A percentile compares a stretch with the other conserved stretches of the same genome.
These are phyloP conservation scores for Camelina sativa DNA, from an alignment of 345 rosid genomes.

Conservation along the genomic window DNA sequence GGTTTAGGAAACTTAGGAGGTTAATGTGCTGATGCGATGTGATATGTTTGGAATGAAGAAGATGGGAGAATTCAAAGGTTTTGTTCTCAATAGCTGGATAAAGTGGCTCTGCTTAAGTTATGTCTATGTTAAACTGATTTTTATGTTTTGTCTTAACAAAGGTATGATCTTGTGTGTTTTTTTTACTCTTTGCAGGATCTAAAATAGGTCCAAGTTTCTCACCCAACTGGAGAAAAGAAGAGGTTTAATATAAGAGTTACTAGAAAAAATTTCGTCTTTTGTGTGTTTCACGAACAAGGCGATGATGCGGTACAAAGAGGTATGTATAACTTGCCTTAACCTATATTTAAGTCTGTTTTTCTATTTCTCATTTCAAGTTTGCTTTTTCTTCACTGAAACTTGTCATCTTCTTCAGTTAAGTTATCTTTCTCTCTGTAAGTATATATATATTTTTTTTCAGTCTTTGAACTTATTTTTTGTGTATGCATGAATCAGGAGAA, in stretches of 20 bases:
- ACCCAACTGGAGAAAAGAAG: not conserved
- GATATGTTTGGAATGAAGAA: no score
- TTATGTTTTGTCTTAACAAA: constrained; percentile 5
- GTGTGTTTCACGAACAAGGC: constrained; percentile 15
- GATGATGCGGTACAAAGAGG: constrained; percentile 69
- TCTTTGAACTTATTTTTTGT: not conserved
- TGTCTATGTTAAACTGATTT: no score
- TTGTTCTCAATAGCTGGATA: no score
- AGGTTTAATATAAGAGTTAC: constrained; percentile 4
- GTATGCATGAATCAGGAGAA: constrained; percentile 59
- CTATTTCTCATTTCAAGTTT: constrained; percentile 7
- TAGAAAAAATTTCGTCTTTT: not conserved
- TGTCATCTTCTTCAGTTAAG: not conserved
- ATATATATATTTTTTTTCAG: not conserved
- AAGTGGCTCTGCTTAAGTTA: no score
- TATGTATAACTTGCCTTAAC: constrained; percentile 36
- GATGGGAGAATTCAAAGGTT: no score
- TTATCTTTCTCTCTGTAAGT: not conserved
- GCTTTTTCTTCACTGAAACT: constrained; percentile 7
- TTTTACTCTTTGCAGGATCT: constrained; percentile 20
- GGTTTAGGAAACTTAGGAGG: no score
- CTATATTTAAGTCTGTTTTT: not conserved
- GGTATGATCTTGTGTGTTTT: not conserved
- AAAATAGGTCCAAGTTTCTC: constrained; percentile 16
- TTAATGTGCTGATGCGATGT: no score